Evolutionary conservation across 2,329 filamentous ascomycete species (phyloP), one percentile per base, ranked within the genome.

Genomic region (Arthroderma sp.): DNA sequence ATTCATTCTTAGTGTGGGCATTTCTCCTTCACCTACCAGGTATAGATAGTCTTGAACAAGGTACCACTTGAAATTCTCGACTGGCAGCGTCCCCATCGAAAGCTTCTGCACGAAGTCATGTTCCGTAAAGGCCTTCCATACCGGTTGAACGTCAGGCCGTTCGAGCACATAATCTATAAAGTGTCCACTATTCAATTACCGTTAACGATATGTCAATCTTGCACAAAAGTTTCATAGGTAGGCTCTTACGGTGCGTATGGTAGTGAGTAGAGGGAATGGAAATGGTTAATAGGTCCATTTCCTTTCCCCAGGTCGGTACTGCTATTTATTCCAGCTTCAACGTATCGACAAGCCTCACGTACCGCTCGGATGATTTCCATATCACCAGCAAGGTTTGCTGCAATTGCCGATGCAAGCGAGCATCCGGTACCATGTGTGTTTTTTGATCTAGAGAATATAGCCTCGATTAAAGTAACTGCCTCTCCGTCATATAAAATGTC

Each of bases 391-490:
- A 86, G 70, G 60, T 84, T 83, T 56, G 79, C 82, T 1, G 83
- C 81, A 63, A 86, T 83, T 4, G 83, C 82, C 43, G 82, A 95
- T 41, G 93, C 93, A 59, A 97, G 79, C 8, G 90, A 94, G 68
- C 93, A 98, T 2, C 93, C 93, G 0, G 93, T 97, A 0, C 93
- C 93, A 66, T 98, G 93, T 0, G 91, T 97, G 67, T 91, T 91
- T 59, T 77, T 85, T 7, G 86, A 89, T 8, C 77, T 73, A 61
- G 88, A 77, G 67, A 86, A 96, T 3, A 78, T 77, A 39, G 82
- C 87, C 69, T 90, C 79, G 53, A 95, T 79, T 39, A 82, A 74
- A 0, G 82, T 76, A 0, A 79, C 70, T n/a, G 79, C 70, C 0
- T 74, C 76, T 0, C 77, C 78, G 5, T 88, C 86, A 44, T 82